Evolutionary conservation across 805 yeast genomes (phyloP), one percentile per base, ranked within the genome.

Genomic region (Ogataea ganodermae): DNA sequence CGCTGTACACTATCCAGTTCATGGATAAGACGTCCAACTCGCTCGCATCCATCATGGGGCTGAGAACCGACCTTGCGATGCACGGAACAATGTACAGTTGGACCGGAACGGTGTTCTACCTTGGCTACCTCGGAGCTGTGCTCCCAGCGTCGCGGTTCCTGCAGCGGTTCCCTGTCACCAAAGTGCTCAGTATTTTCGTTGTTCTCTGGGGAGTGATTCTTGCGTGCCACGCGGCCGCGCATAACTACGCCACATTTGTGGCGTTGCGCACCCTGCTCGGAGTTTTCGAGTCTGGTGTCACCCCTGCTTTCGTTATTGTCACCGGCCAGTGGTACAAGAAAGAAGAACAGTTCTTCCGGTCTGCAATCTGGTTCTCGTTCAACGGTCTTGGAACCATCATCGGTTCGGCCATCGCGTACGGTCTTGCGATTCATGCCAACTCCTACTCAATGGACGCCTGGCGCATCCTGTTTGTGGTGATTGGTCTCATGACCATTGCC

Each of bases 251-350:
- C 16, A 78, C 79, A 13, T 67, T 78, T 2, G 64, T 68, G 33
- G 71, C 66, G 1, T 48, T 74, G 27, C 62, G 83, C 49, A 74
- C 77, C 55, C 69, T 75, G 51, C 59, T 78, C 27, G 84, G 83
- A 10, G 65, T 70, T 52, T 65, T 77, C 3, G 86, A 81, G 57
- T 67, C 78, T 35, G 69, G 75, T 22, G 73, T 81, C 17, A 72
- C 80, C n/a, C 86, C 87, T 1, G 77, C 79, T 3, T 74, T 73
- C 61, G 74, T 78, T 18, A 68, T 80, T 18, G 57, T 80, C 28
- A 78, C 82, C 9, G 57, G 76, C 31, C 83, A 79, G 56, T 82
- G 78, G 72, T 82, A 80, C 69, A 44, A 30, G 18, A 60, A 55
- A 27, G 64, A 68, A 35, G 79, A 75, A 49, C 76, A 71, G 39